These are phyloP conservation scores for Candida ascalaphidarum DNA, from an alignment of 805 yeast genomes.

Conservation along the genomic window DNA sequence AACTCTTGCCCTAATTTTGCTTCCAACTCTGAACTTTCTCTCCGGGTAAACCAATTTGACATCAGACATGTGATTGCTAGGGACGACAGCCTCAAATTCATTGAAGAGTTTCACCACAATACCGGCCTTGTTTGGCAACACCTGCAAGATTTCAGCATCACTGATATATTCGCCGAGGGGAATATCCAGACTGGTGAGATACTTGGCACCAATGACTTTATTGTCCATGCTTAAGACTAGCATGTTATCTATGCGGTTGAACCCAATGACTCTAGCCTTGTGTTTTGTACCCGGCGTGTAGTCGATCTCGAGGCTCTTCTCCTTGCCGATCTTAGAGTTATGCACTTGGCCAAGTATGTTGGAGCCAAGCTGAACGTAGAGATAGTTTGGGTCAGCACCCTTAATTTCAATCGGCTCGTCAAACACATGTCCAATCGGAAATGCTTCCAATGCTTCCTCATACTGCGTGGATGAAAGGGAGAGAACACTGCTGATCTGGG, in stretches of 20 bases:
- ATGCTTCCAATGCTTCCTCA: conserved; percentile 41
- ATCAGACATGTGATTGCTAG: conserved; percentile 74
- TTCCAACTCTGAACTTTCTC: conserved; percentile 80
- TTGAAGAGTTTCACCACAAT: conserved; percentile 58
- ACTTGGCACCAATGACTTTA: conserved; percentile 53
- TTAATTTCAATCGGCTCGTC: conserved; percentile 48
- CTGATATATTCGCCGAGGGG: conserved; percentile 62
- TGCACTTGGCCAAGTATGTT: conserved; percentile 65
- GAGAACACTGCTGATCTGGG: conserved; percentile 50
- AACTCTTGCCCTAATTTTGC: conserved; percentile 70
- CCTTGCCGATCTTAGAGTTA: conserved; percentile 55
- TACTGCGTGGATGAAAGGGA: conserved; percentile 13
- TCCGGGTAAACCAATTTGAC: conserved; percentile 81
- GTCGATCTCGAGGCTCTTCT: conserved; percentile 34
- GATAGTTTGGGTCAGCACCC: conserved; percentile 49
- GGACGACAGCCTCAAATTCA: conserved; percentile 67
- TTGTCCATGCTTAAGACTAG: conserved; percentile 66
- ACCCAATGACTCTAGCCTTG: conserved; percentile 71
- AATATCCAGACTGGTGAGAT: conserved; percentile 61
- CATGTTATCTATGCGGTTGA: conserved; percentile 54
- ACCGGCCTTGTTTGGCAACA: conserved; percentile 53
- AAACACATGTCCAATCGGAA: conserved; percentile 70
- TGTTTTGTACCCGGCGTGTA: conserved; percentile 61
- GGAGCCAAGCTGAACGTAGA: conserved; percentile 51
- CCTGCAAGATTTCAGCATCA: conserved; percentile 44